A percentile compares a stretch with the other conserved stretches of the same genome.
These are phyloP conservation scores for Debaryomycetaceae sp. DNA, from an alignment of 1,139 yeast species.

Conservation along the genomic window DNA sequence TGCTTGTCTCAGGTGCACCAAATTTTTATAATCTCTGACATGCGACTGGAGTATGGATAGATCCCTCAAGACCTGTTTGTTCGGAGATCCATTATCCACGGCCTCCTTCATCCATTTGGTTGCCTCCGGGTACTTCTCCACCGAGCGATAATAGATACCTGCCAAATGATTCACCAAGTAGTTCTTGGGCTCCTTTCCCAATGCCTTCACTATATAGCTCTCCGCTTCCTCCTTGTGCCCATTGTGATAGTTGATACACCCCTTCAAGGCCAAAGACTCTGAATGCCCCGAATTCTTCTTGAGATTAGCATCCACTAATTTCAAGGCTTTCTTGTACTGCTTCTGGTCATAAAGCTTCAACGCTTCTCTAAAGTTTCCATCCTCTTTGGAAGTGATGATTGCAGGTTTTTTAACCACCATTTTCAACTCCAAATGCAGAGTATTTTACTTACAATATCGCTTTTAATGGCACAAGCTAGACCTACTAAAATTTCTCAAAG, in stretches of 20 bases:
- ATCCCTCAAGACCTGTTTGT: slow-evolving; percentile 78
- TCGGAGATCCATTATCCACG: slow-evolving; percentile 72
- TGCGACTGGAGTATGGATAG: slow-evolving; percentile 78
- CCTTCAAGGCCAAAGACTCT: slow-evolving; percentile 83
- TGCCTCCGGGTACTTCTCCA: slow-evolving; percentile 71
- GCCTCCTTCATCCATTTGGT: slow-evolving; percentile 80
- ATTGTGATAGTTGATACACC: slow-evolving; percentile 52
- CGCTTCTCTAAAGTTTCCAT: slow-evolving; percentile 73
- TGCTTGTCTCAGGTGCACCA: slow-evolving; percentile 61
- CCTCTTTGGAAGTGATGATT: slow-evolving; percentile 52
- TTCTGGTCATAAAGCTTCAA: slow-evolving; percentile 77
- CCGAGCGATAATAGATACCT: slow-evolving; percentile 76
- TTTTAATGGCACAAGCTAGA: too few species aligned
- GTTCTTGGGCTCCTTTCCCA: slow-evolving; percentile 51
- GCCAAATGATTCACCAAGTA: slow-evolving; percentile 81
- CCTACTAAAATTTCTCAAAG: not conserved
- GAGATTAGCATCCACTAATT: slow-evolving; percentile 68
- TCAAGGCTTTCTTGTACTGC: slow-evolving; percentile 83
- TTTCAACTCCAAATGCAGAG: not conserved
- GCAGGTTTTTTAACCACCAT: slow-evolving; percentile 31
- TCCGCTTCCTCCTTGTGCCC: slow-evolving; percentile 67
- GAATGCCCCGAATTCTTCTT: slow-evolving; percentile 76
- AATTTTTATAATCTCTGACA: slow-evolving; percentile 64
- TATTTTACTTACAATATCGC: too few species aligned
- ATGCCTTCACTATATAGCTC: slow-evolving; percentile 56